Conservation (phyloP, 1,284 basidiomycete genomes). For the Irpex lacteus region DNA sequence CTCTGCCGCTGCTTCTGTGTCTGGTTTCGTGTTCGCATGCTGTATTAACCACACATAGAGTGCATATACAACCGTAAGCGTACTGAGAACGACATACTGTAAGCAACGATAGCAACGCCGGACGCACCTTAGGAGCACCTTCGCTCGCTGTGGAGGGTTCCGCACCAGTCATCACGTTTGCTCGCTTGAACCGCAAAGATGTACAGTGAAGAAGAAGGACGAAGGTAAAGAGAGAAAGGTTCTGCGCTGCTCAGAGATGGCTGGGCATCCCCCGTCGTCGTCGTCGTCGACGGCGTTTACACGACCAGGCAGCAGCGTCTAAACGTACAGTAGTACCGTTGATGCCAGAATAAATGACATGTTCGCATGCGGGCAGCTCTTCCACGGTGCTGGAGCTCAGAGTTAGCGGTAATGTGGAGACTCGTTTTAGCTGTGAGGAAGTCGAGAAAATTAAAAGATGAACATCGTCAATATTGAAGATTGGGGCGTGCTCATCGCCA, state of each 20-base stretch:
- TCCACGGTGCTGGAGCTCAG: neutral
- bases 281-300: constrained; percentile 15
- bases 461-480: neutral
- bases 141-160: neutral
- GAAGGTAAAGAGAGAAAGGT: neutral
- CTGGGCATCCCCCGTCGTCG: constrained; percentile 9
- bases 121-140: neutral
- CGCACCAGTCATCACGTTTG: neutral
- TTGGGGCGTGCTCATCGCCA: neutral
- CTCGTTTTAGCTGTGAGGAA: neutral
- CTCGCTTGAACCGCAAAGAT: neutral
- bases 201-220: neutral
- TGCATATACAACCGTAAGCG: neutral
- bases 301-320: constrained; percentile 13
- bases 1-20: neutral
- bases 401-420: neutral
- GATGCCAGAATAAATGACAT: constrained; percentile 3
- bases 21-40: neutral
- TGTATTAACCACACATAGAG: neutral
- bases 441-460: neutral
- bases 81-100: neutral
- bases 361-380: constrained; percentile 7
- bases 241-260: constrained; percentile 5
- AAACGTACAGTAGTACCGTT: constrained; percentile 8
- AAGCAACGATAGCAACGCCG: neutral